Evolutionary conservation across 2,329 filamentous ascomycete species (phyloP).

Genomic region (Intubia oerlemansii): DNA sequence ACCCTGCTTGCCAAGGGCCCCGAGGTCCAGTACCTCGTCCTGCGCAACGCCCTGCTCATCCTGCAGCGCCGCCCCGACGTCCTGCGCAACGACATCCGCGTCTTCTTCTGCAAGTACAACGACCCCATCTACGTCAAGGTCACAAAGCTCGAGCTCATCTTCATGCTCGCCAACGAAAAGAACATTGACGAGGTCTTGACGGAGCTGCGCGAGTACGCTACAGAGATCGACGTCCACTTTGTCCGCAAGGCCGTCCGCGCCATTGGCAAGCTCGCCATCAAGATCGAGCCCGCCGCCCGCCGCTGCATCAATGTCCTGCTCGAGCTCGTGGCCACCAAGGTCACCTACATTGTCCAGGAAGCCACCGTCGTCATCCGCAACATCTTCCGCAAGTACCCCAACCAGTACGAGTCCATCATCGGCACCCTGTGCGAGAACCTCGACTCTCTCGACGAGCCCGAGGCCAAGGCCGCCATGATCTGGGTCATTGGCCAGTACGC

Average conservation of each 20-base stretch:
- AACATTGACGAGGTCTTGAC: conserved; percentile 93
- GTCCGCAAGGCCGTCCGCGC: conserved; percentile 93
- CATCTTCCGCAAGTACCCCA: conserved; percentile 97
- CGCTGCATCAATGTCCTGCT: conserved; percentile 84
- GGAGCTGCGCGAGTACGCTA: conserved; percentile 88
- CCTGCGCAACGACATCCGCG: conserved; percentile 83
- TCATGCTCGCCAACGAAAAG: conserved; percentile 89
- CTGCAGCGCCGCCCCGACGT: conserved; percentile 85
- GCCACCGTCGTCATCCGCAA: conserved; percentile 97
- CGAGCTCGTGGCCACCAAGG: conserved; percentile 89
- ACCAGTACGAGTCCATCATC: conserved; percentile 97
- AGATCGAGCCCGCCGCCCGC: conserved; percentile 84
- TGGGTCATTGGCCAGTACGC: conserved; percentile 99
- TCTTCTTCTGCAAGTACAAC: conserved; percentile 99
- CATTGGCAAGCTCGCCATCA: conserved; percentile 95
- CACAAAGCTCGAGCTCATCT: conserved; percentile 94
- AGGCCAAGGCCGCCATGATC: conserved; percentile 96
- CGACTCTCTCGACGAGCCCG: conserved; percentile 88
- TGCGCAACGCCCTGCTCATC: conserved; percentile 85
- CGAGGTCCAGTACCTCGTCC: conserved; percentile 92
- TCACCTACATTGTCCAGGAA: conserved; percentile 97
- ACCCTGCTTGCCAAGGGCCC: conserved; percentile 89
- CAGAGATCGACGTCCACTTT: conserved; percentile 96
- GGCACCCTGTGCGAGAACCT: conserved; percentile 87
- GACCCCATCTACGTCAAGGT: conserved; percentile 99